Evolutionary conservation across 148 eudicot genomes (phyloP), one percentile per base, ranked within the genome.

Genomic region (Heliamphora exappendiculata): DNA sequence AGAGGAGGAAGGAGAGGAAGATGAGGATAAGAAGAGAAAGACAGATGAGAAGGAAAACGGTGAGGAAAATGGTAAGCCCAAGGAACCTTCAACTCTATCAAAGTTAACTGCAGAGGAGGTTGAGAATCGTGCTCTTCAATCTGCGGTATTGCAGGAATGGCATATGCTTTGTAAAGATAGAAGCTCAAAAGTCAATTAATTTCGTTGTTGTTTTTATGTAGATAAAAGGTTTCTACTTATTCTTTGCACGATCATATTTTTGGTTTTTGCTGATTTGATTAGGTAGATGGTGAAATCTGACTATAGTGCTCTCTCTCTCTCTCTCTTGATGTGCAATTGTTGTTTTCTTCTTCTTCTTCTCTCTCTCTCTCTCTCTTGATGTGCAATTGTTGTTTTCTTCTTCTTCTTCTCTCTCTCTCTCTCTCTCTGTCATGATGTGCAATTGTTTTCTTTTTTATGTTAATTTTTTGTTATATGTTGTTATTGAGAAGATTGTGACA

Each of bases 51-150:
- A 81, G 75, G 84, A 81, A 55, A 80, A 77, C 53, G 85, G 75
- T 17, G 84, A 85, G 53, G 82, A 79, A 64, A 85, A 81, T 0
- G 87, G 82, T 28, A 84, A 81, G 79, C 77, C 13, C 41, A 90
- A 91, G 73, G 94, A 89, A 12, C 98, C 95, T 75, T 72, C 94
- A 2, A 88, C 93, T 6, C 69, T 94, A 81, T 85, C 86, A 2
- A 89, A 94, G 79, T 75, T 91, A 62, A 84, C 97, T 3, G 85
- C 98, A 1, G 98, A 91, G 79, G 98, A 94, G 84, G 98, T 85
- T 0, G 98, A 94, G 89, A 95, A 94, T 79, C 87, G 89, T 17
- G 98, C 98, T 60, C 94, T 94, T 78, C 98, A 94, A 74, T 83
- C 88, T 0, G 97, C 98, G 1, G 93, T 93, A 26, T 72, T 93